Evolutionary conservation across 192 early-diverging fungal species (phyloP).

Genomic region (Coemansia sp.): DNA sequence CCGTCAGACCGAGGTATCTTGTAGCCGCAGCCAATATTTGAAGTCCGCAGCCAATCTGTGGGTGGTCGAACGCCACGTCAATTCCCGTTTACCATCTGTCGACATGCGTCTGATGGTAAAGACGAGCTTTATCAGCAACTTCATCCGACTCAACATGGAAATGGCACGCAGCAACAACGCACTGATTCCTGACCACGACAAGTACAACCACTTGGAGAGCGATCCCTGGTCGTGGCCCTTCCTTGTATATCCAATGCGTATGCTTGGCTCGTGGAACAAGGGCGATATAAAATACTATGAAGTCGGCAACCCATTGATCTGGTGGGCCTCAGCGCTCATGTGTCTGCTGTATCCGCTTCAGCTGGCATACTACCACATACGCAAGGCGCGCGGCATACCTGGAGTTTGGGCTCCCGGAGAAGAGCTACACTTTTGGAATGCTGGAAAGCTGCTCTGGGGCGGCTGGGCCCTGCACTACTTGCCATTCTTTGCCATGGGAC

Average conservation of each 20-base stretch:
- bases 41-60: constrained; percentile 54
- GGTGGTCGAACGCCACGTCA: constrained; percentile 57
- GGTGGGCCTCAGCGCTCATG: constrained; percentile 71
- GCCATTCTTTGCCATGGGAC: constrained; percentile 93
- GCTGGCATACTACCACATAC: constrained; percentile 21
- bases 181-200: constrained; percentile 51
- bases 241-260: constrained; percentile 77
- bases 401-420: constrained; percentile 30
- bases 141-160: constrained; percentile 52
- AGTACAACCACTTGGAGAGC: constrained; percentile 60
- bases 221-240: constrained; percentile 87
- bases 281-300: constrained; percentile 84
- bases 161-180: constrained; percentile 57
- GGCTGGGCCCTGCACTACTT: constrained; percentile 87
- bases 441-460: constrained; percentile 80
- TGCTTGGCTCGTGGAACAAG: constrained; percentile 83
- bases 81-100: constrained; percentile 38
- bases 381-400: constrained; percentile 38
- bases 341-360: constrained; percentile 44
- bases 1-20: constrained; percentile 88
- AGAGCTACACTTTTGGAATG: constrained; percentile 62
- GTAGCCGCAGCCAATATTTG: constrained; percentile 71
- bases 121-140: constrained; percentile 45
- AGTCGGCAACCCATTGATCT: constrained; percentile 85
- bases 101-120: constrained; percentile 34